Base-by-base conservation (phyloP, 345 rosid genomes). In the Psidium friedrichsthalianum region DNA sequence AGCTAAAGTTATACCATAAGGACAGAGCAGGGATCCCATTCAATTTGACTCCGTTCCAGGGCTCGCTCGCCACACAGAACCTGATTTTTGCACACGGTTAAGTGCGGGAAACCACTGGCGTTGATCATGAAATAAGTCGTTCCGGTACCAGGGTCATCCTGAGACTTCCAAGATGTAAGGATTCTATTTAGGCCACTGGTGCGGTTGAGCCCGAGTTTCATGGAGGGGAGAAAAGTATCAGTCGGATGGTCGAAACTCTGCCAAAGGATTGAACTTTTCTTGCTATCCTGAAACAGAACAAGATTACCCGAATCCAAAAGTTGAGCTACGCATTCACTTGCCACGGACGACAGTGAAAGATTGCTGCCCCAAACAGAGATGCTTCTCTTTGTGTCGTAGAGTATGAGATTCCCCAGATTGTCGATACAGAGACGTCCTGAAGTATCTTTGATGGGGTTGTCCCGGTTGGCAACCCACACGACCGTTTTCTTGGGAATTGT, bases 391-490 rank as follows among this genome's bases (percentile, higher is more conserved):
- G 15, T 36, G 10, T 27, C 83, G 54, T 88, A 85, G 42, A 82
- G 51, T 24, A 89, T 84, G 69, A 91, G 64, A 86, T 83, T 83
- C 64, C 87, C 86, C 10, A 25, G 24, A 29, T 83, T 27, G 5
- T n/a, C 87, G 58, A 89, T 87, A 57, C 20, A 82, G 29, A 91
- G 61, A 6, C 3, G 32, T 25, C 86, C 91, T 0, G 89, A 69
- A 20, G 89, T 80, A 51, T 83, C 85, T 52, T 83, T 27, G 51
- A 89, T 82, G 21, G 92, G 90, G 22, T 16, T 18, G 74, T 88
- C 90, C 82, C 91, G 86, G 85, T 91, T 89, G 13, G 92, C 90
- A 3, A 91, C 90, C 91, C 91, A 91, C 0, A 85, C 90, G 7
- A 86, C 83, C 1, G 89, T 86, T 36, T 27, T 18, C 21, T 7